Percentiles rank a stretch among this genome's conserved stretches.
Evolutionary conservation across 2,329 filamentous ascomycete genomes (phyloP).

Genomic region (Herpomyces periplanetae): DNA sequence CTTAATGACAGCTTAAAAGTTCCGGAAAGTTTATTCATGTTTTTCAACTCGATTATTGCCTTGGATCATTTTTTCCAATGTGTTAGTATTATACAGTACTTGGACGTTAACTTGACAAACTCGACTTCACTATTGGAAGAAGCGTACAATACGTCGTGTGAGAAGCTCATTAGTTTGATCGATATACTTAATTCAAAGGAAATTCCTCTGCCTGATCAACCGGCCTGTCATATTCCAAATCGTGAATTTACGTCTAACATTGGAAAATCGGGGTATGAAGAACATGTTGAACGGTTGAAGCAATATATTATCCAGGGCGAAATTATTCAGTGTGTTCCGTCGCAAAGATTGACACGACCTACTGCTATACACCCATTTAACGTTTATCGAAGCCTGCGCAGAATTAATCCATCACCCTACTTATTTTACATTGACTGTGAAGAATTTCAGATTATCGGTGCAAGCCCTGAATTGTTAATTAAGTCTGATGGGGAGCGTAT

Average conservation of each 20-base stretch:
- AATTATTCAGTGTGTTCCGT: slow-evolving; percentile 91
- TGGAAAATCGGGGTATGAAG: slow-evolving; percentile 50
- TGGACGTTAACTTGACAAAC: slow-evolving; percentile 18
- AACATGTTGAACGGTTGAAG: slow-evolving; percentile 52
- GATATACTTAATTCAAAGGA: slow-evolving; percentile 29
- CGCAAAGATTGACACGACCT: slow-evolving; percentile 57
- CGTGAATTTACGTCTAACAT: slow-evolving; percentile 72
- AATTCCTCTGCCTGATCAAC: slow-evolving; percentile 35
- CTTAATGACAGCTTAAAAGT: slow-evolving; percentile 61
- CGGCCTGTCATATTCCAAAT: slow-evolving; percentile 24
- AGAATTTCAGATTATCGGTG: slow-evolving; percentile 76
- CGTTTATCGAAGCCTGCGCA: slow-evolving; percentile 75
- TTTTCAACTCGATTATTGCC: slow-evolving; percentile 72
- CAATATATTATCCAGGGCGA: slow-evolving; percentile 63
- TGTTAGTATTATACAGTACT: slow-evolving; percentile 69
- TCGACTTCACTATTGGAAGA: slow-evolving; percentile 17
- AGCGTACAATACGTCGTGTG: slow-evolving; percentile 26
- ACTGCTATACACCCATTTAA: slow-evolving; percentile 87
- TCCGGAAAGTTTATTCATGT: slow-evolving; percentile 81
- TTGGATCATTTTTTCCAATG: slow-evolving; percentile 82
- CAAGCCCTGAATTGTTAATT: slow-evolving; percentile 70
- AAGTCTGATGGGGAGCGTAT: slow-evolving; percentile 56
- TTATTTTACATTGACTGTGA: slow-evolving; percentile 78
- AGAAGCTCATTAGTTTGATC: slow-evolving; percentile 23
- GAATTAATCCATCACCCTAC: slow-evolving; percentile 90